Conservation (phyloP, 169 alveolate genomes). For the Besnoitia besnoiti region DNA sequence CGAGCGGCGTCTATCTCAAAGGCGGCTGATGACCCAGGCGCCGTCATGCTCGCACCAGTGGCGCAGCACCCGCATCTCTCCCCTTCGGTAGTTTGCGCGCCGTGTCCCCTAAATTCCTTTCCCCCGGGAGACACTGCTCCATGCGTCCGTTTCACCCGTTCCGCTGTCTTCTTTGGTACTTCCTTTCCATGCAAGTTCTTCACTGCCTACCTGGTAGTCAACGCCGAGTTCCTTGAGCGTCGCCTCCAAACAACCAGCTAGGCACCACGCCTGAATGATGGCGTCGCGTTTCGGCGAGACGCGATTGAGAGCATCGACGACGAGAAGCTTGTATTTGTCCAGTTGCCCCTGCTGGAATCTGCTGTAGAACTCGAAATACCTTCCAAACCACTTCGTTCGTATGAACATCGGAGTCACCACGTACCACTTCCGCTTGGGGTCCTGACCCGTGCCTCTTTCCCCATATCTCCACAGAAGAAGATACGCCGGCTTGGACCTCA, state of each 20-base stretch:
- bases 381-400: slow-evolving; percentile 56
- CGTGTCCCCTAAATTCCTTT: no score
- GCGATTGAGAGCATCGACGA: slow-evolving; percentile 41
- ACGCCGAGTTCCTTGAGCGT: slow-evolving; percentile 52
- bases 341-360: slow-evolving; percentile 40
- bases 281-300: slow-evolving; percentile 50
- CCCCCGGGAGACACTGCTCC: no score
- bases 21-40: no score
- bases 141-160: neutral
- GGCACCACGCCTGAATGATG: slow-evolving; percentile 53
- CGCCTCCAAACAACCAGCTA: slow-evolving; percentile 60
- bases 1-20: no score
- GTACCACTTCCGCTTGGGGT: slow-evolving; percentile 17
- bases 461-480: slow-evolving; percentile 62
- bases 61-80: no score
- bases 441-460: slow-evolving; percentile 41
- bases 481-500: slow-evolving; percentile 53
- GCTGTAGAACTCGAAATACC: slow-evolving; percentile 25
- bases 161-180: neutral
- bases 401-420: slow-evolving; percentile 30
- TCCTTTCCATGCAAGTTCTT: no score
- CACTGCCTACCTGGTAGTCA: slow-evolving; percentile 8
- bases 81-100: no score
- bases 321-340: slow-evolving; percentile 15
- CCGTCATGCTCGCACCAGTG: no score